Evolutionary conservation across 495 filamentous ascomycete genomes (phyloP).

Genomic region (Monascus purpureus): DNA sequence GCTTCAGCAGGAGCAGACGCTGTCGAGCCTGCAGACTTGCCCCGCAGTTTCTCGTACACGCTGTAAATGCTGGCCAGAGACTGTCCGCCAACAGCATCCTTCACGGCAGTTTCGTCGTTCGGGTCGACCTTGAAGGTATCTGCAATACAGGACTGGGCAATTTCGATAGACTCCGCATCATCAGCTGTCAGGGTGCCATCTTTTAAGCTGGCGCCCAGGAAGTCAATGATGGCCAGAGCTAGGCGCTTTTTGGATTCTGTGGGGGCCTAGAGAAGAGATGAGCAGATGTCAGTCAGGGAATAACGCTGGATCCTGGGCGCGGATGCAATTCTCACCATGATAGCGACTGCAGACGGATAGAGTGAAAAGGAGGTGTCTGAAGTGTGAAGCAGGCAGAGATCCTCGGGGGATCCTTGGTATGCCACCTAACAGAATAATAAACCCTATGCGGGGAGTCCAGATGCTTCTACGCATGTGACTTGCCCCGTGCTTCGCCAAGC

Average conservation of each 20-base stretch:
- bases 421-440: no score
- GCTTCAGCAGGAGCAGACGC: constrained; percentile 8
- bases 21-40: constrained; percentile 35
- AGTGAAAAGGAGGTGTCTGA: background rate
- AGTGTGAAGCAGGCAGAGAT: background rate
- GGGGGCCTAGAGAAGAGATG: constrained; percentile 22
- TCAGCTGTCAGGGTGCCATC: constrained; percentile 80
- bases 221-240: constrained; percentile 93
- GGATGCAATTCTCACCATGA: constrained; percentile 7
- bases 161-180: constrained; percentile 81
- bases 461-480: constrained; percentile 7
- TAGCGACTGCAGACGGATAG: constrained; percentile 1
- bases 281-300: background rate
- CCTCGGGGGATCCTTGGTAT: background rate
- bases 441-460: background rate
- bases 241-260: constrained; percentile 84
- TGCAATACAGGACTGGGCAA: constrained; percentile 82
- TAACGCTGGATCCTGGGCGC: background rate
- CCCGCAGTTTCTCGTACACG: constrained; percentile 90
- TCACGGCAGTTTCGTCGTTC: constrained; percentile 53
- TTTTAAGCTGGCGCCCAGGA: constrained; percentile 68
- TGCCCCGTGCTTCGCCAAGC: background rate
- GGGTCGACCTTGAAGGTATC: constrained; percentile 93
- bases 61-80: constrained; percentile 80
- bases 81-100: constrained; percentile 67